Evolutionary conservation across 2,329 filamentous ascomycete genomes (phyloP).

Genomic region (Xylariaceae sp.): DNA sequence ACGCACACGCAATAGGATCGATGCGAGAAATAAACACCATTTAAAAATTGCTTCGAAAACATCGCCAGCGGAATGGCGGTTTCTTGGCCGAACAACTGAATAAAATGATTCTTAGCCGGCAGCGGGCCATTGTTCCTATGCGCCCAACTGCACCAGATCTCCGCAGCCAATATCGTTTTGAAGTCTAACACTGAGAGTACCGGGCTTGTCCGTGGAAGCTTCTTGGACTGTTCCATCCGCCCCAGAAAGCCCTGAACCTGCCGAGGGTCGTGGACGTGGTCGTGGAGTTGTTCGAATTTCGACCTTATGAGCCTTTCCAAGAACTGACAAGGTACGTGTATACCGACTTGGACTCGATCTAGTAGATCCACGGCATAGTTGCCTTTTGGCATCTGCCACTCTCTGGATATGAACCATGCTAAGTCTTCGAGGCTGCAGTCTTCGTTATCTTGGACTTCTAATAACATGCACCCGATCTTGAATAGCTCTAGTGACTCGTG

Average conservation of each 20-base stretch:
- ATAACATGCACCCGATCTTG: conserved; percentile 5
- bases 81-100: not conserved
- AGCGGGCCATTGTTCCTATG: not conserved
- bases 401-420: not conserved
- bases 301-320: not conserved
- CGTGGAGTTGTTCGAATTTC: not conserved
- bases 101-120: not conserved
- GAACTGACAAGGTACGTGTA: not conserved
- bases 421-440: conserved; percentile 1
- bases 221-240: not conserved
- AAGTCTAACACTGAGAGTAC: not conserved
- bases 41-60: not conserved
- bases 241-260: not conserved
- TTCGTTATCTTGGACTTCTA: not conserved
- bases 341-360: conserved; percentile 4
- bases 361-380: conserved; percentile 1
- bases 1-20: too few species aligned
- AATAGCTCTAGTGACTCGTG: conserved; percentile 5
- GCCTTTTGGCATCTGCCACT: conserved; percentile 1
- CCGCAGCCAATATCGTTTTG: conserved; percentile 4
- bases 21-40: too few species aligned
- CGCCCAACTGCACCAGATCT: conserved; percentile 8
- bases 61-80: not conserved
- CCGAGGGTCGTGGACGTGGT: not conserved
- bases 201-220: not conserved